phyloP scores from a whole-genome alignment of 1,284 basidiomycete genomes.

The Heterobasidion parviporum region DNA sequence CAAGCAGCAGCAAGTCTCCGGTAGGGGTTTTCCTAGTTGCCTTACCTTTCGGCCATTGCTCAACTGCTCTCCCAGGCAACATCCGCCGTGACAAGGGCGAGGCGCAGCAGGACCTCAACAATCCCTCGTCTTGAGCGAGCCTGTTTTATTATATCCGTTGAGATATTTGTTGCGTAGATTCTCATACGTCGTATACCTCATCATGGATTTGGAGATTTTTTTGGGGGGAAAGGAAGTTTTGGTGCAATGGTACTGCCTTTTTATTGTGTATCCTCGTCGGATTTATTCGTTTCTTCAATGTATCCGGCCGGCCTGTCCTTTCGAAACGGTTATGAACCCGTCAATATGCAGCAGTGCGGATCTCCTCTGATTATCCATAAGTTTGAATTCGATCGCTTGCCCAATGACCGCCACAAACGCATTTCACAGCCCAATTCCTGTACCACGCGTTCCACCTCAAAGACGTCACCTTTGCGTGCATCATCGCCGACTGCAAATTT shows the following conservation, averaged over 20 bases:
- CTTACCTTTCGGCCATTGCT: neutral
- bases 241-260: no score
- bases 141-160: neutral
- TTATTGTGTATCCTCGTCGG: no score
- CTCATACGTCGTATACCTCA: no score
- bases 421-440: conserved; percentile 44
- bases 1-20: conserved; percentile 47
- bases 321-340: no score
- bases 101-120: conserved; percentile 27
- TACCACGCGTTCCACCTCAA: conserved; percentile 55
- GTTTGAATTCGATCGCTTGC: neutral
- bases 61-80: conserved; percentile 16
- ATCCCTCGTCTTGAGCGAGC: conserved; percentile 4
- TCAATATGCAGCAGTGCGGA: no score
- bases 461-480: conserved; percentile 24
- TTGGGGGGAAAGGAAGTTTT: no score
- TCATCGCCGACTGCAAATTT: conserved; percentile 21
- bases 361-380: neutral
- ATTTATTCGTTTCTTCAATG: no score
- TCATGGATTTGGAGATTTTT: no score
- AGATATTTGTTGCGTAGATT: no score
- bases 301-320: no score
- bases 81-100: conserved; percentile 32
- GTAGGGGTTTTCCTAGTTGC: conserved; percentile 23
- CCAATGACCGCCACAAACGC: conserved; percentile 70